These are phyloP conservation scores for Phanerochaete sordida DNA, from an alignment of 768 basidiomycete genomes.

Conservation along the genomic window DNA sequence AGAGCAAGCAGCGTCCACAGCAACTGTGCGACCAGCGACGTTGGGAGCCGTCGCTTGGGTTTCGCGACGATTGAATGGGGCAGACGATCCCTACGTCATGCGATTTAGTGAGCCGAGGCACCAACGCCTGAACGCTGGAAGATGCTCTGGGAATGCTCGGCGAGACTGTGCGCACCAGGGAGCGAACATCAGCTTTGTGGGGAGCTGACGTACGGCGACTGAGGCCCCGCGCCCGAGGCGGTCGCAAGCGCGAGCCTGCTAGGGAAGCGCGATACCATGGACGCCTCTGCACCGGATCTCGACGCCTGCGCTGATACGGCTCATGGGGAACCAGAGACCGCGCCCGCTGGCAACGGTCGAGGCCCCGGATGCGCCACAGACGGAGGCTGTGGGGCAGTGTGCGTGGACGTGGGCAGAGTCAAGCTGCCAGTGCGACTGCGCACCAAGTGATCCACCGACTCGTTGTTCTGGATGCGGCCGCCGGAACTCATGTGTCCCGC, in stretches of 20 bases:
- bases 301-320: background rate
- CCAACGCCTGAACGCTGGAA: background rate
- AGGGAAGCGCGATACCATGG: background rate
- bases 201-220: background rate
- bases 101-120: background rate
- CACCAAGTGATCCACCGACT: background rate
- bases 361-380: background rate
- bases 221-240: background rate
- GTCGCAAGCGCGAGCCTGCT: background rate
- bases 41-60: no score
- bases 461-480: background rate
- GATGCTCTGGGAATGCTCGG: constrained; percentile 3
- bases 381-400: background rate
- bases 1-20: background rate
- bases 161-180: background rate
- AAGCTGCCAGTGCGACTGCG: background rate
- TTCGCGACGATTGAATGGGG: no score
- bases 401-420: background rate
- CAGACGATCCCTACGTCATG: constrained; percentile 5
- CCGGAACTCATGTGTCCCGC: background rate
- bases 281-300: background rate
- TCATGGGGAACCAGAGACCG: background rate
- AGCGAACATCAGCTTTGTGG: background rate
- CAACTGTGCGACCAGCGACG: no score
- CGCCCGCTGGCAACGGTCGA: background rate